Percentiles rank a stretch among this genome's conserved stretches.
Conservation (phyloP, 805 yeast genomes). For the Nakazawaea wyomingensis region DNA sequence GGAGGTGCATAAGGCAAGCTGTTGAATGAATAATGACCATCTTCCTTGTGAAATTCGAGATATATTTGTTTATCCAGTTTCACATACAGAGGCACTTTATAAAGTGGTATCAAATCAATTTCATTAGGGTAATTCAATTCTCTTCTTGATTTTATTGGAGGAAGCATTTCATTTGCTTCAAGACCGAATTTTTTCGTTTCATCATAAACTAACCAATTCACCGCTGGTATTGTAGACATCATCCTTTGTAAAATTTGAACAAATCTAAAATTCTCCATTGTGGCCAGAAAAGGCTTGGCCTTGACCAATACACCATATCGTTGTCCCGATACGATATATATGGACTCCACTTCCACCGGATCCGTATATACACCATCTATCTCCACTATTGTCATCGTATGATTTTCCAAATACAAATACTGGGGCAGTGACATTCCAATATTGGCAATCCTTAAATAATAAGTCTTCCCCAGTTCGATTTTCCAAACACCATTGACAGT, state of each 20-base stretch:
- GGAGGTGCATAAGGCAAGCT: conserved; percentile 34
- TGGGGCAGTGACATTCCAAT: conserved; percentile 56
- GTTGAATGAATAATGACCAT: conserved; percentile 36
- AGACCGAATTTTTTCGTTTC: conserved; percentile 18
- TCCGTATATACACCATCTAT: conserved; percentile 54
- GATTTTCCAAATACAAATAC: conserved; percentile 46
- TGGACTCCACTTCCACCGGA: conserved; percentile 39
- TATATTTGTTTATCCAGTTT: conserved; percentile 25
- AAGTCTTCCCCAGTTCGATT: conserved; percentile 39
- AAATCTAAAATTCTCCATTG: conserved; percentile 33
- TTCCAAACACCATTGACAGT: conserved; percentile 36
- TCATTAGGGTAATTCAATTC: conserved; percentile 28
- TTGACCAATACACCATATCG: conserved; percentile 36
- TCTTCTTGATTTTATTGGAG: conserved; percentile 26
- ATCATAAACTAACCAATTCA: conserved; percentile 28
- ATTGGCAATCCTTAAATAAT: conserved; percentile 44
- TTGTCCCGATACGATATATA: conserved; percentile 38
- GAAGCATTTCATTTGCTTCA: no score
- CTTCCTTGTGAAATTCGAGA: conserved; percentile 36
- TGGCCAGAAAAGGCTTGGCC: conserved; percentile 28
- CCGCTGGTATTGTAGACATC: conserved; percentile 37
- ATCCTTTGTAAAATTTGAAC: conserved; percentile 32
- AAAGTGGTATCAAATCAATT: conserved; percentile 28
- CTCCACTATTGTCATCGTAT: conserved; percentile 47
- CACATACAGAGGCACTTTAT: conserved; percentile 16